phyloP scores from a whole-genome alignment of 257 asterid species.

The Lycium ferocissimum region DNA sequence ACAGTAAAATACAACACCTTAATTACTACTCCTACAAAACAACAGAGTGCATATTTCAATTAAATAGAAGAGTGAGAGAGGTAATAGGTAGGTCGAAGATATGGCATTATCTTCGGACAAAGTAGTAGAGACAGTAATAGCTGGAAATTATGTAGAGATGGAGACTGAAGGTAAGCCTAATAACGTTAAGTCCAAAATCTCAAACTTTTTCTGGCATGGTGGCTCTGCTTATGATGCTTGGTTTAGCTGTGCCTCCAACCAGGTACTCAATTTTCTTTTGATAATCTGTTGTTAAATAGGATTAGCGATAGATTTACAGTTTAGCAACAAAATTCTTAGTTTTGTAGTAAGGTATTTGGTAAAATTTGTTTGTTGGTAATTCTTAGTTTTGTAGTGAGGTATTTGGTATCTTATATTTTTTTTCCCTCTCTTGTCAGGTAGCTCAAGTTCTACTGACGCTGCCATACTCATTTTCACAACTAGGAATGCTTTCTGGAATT shows the following conservation, averaged over 20 bases:
- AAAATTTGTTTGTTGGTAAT: not conserved
- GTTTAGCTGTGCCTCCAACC: constrained; percentile 36
- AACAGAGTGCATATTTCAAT: not conserved
- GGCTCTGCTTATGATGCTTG: constrained; percentile 57
- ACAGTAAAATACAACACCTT: not conserved
- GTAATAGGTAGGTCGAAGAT: not conserved
- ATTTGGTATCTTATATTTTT: not conserved
- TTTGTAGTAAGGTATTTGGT: too few species aligned
- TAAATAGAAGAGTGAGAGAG: not conserved
- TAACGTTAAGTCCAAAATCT: constrained; percentile 39
- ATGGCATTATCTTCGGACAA: constrained; percentile 36
- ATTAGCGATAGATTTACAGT: not conserved
- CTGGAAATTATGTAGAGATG: constrained; percentile 49
- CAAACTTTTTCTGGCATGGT: constrained; percentile 53
- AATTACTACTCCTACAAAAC: too few species aligned
- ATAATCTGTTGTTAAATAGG: too few species aligned
- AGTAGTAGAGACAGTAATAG: constrained; percentile 46
- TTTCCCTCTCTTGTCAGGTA: constrained; percentile 32
- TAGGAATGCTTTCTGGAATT: constrained; percentile 52
- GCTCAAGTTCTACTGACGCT: constrained; percentile 51
- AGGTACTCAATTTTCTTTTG: not conserved
- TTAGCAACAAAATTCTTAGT: too few species aligned
- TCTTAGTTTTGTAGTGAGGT: not conserved
- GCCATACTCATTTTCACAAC: constrained; percentile 52
- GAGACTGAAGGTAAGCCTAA: constrained; percentile 37